phyloP scores from a whole-genome alignment of 2,329 filamentous ascomycete species.

The Colletotrichum sp. region DNA sequence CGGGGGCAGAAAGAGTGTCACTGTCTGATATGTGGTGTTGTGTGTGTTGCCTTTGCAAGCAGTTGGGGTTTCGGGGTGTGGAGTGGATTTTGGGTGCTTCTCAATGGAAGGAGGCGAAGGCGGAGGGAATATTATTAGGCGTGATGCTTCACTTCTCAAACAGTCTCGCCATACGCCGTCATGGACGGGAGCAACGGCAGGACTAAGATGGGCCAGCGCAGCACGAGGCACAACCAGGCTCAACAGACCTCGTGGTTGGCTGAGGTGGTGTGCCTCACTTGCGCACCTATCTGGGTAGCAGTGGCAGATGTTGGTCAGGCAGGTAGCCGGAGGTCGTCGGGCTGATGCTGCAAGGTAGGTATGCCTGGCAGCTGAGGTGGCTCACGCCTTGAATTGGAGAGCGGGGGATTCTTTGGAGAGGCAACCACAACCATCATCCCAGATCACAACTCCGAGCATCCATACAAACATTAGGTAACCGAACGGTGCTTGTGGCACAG shows the following conservation, averaged over 20 bases:
- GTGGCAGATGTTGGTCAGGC: neutral
- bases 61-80: neutral
- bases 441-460: neutral
- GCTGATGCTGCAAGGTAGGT: neutral
- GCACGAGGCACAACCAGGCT: neutral
- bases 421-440: neutral
- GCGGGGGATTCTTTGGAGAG: neutral
- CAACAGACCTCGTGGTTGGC: neutral
- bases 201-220: neutral
- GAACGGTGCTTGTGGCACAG: neutral
- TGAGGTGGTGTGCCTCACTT: neutral
- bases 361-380: neutral
- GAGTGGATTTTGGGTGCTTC: neutral
- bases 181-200: conserved; percentile 8
- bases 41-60: neutral
- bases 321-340: neutral
- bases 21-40: neutral
- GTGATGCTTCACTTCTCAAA: neutral
- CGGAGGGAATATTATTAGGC: neutral
- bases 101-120: neutral
- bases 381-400: neutral
- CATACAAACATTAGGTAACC: neutral
- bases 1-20: neutral
- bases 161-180: neutral
- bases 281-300: neutral